Conservation (phyloP, 495 filamentous ascomycete genomes). For the Penicillium longicatenatum region DNA sequence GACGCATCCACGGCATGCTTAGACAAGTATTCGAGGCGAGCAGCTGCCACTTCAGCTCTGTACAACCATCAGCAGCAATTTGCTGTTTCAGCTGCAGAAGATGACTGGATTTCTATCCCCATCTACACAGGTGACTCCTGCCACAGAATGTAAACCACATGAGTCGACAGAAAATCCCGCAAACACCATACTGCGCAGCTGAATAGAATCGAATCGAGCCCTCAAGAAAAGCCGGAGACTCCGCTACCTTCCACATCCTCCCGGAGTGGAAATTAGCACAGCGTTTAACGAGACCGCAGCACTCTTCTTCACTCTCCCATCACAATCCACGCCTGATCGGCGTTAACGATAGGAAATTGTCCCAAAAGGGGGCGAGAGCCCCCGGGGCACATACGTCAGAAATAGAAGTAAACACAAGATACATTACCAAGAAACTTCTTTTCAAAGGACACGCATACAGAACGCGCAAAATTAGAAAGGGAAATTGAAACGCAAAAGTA, state of each 20-base stretch:
- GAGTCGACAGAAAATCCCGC: not conserved
- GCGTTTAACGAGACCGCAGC: not conserved
- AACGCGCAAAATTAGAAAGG: too few relatives aligned
- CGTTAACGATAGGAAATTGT: not conserved
- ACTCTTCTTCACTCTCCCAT: not conserved
- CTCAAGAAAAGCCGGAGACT: not conserved
- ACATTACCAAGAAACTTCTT: not conserved
- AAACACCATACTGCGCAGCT: not conserved
- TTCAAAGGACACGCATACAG: not conserved
- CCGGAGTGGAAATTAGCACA: not conserved
- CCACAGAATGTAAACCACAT: not conserved
- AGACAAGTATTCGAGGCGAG: conserved; percentile 1
- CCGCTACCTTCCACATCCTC: not conserved
- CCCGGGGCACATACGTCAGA: not conserved
- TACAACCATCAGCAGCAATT: conserved; percentile 18
- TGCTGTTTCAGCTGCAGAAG: conserved; percentile 8
- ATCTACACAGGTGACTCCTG: not conserved
- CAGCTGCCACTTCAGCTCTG: conserved; percentile 18
- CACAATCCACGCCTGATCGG: not conserved
- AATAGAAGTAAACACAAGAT: not conserved
- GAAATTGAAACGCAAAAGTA: not conserved
- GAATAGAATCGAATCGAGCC: not conserved
- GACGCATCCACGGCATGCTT: not conserved
- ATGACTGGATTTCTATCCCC: not conserved
- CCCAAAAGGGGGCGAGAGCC: not conserved